phyloP scores from a whole-genome alignment of 2,329 filamentous ascomycete genomes.

The Fusarium drepaniforme region DNA sequence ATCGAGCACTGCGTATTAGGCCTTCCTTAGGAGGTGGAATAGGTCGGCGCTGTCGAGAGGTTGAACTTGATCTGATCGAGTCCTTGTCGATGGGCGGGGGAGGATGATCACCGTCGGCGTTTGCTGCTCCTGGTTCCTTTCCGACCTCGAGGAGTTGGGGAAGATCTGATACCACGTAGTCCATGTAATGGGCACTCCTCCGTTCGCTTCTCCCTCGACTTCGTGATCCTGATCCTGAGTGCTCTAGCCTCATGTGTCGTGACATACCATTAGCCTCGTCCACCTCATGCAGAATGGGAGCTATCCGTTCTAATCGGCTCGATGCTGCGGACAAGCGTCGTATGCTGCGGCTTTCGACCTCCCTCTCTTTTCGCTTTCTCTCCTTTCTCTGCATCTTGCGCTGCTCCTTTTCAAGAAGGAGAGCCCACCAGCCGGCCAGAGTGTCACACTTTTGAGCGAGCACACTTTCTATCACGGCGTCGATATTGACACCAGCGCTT shows the following conservation, averaged over 20 bases:
- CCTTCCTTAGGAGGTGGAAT: conserved; percentile 90
- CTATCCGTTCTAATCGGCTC: conserved; percentile 84
- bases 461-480: conserved; percentile 94
- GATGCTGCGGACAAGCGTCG: conserved; percentile 90
- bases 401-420: conserved; percentile 94
- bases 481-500: conserved; percentile 92
- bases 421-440: conserved; percentile 94
- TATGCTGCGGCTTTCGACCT: conserved; percentile 83
- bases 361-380: conserved; percentile 85
- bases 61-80: conserved; percentile 79
- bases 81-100: conserved; percentile 85
- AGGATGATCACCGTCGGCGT: conserved; percentile 60
- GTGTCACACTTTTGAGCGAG: conserved; percentile 89
- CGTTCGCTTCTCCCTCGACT: conserved; percentile 83
- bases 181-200: conserved; percentile 74
- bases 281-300: conserved; percentile 81
- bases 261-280: conserved; percentile 77
- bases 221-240: conserved; percentile 66
- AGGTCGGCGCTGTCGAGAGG: conserved; percentile 80
- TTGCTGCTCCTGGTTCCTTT: conserved; percentile 57
- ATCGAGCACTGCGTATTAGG: conserved; percentile 74
- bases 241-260: conserved; percentile 58
- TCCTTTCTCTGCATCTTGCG: conserved; percentile 86
- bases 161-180: conserved; percentile 78
- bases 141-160: conserved; percentile 78